A percentile compares a stretch with the other conserved stretches of the same genome.
Conservation (phyloP, 2,329 filamentous ascomycete species). For the Pezicula rhizophila region DNA sequence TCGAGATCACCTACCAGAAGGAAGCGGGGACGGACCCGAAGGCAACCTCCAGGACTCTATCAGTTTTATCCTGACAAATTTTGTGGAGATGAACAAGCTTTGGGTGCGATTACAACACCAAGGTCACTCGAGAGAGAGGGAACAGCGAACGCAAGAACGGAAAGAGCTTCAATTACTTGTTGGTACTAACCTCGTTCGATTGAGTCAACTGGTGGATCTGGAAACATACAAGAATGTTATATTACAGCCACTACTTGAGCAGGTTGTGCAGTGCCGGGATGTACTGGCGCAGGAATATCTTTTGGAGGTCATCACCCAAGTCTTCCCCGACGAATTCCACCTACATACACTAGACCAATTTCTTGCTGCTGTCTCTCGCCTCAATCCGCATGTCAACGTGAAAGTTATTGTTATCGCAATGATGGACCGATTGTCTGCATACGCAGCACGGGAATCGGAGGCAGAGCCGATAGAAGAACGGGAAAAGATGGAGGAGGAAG, state of each 20-base stretch:
- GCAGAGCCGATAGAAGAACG: constrained; percentile 64
- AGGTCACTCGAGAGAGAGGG: constrained; percentile 89
- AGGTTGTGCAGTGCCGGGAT: constrained; percentile 96
- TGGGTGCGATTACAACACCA: constrained; percentile 98
- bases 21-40: constrained; percentile 82
- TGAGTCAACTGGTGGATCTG: constrained; percentile 93
- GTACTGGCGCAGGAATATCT: constrained; percentile 96
- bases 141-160: constrained; percentile 87
- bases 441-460: constrained; percentile 83
- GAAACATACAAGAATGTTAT: constrained; percentile 92
- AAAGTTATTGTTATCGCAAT: constrained; percentile 97
- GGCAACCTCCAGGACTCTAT: constrained; percentile 96
- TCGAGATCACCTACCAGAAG: constrained; percentile 77
- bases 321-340: constrained; percentile 98
- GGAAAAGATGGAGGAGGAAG: constrained; percentile 77
- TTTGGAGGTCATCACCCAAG: constrained; percentile 95
- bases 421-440: constrained; percentile 93
- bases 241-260: constrained; percentile 81
- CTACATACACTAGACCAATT: constrained; percentile 94
- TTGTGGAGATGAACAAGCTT: constrained; percentile 99
- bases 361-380: constrained; percentile 81
- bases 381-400: constrained; percentile 95
- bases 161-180: constrained; percentile 94
- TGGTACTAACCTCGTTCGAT: constrained; percentile 88
- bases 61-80: constrained; percentile 96